Conservation (phyloP, 345 rosid genomes). For the Dovyalis caffra region DNA sequence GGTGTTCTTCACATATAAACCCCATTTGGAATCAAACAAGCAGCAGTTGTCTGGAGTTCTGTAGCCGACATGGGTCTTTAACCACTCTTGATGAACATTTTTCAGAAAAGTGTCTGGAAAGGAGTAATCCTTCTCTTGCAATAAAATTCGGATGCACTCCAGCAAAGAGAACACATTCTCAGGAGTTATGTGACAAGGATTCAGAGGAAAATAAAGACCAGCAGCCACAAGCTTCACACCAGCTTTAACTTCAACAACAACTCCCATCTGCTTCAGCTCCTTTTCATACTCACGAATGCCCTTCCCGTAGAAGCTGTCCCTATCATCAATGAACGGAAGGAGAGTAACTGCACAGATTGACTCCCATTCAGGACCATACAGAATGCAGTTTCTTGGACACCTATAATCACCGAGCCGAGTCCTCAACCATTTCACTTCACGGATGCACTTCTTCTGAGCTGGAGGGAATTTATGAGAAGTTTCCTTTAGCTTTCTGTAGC, state of each 20-base stretch:
- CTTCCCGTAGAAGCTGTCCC: constrained; percentile 42
- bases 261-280: constrained; percentile 55
- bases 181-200: constrained; percentile 28
- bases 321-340: constrained; percentile 62
- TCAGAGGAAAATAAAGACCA: constrained; percentile 36
- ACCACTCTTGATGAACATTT: constrained; percentile 45
- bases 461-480: constrained; percentile 18
- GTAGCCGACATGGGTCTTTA: constrained; percentile 58
- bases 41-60: constrained; percentile 43
- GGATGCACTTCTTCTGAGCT: constrained; percentile 31
- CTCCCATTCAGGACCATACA: constrained; percentile 53
- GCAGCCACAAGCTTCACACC: constrained; percentile 52
- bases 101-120: constrained; percentile 31
- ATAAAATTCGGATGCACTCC: constrained; percentile 39
- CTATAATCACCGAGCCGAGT: constrained; percentile 52
- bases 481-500: constrained; percentile 40
- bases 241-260: constrained; percentile 31
- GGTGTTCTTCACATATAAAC: constrained; percentile 26
- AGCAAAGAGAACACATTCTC: constrained; percentile 42
- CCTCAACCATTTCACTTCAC: constrained; percentile 50
- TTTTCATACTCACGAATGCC: constrained; percentile 38
- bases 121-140: constrained; percentile 15
- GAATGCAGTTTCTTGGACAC: constrained; percentile 53
- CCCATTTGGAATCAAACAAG: constrained; percentile 46
- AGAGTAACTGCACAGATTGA: constrained; percentile 42